Conservation (phyloP, 208 protist species). For the Leishmania braziliensis region DNA sequence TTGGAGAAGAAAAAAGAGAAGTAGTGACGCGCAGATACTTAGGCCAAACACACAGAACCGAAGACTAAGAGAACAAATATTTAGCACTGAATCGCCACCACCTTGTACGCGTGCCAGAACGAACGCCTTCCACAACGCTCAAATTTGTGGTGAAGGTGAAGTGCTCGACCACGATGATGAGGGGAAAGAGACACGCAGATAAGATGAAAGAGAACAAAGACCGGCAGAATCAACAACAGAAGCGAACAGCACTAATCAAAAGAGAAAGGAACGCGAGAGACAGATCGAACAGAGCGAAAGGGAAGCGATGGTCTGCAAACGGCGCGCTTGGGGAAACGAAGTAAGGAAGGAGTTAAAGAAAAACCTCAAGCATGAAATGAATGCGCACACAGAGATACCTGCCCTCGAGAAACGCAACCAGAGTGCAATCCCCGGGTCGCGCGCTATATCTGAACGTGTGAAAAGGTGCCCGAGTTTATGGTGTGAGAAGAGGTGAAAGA, state of each 20-base stretch:
- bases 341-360: not conserved
- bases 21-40: not conserved
- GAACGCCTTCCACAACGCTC: not conserved
- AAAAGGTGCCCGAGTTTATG: not conserved
- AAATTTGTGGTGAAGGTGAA: not conserved
- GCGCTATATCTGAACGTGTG: not conserved
- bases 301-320: not conserved
- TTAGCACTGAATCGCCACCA: not conserved
- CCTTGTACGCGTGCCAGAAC: not conserved
- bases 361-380: not conserved
- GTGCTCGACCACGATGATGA: not conserved
- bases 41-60: not conserved
- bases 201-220: too few species aligned
- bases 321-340: not conserved
- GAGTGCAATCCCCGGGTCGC: not conserved
- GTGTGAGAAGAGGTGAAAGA: not conserved
- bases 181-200: not conserved
- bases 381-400: not conserved
- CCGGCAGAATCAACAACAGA: not conserved
- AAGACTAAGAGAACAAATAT: not conserved
- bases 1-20: not conserved
- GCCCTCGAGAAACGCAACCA: not conserved
- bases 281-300: not conserved
- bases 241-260: not conserved
- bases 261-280: not conserved